Evolutionary conservation across 108 stramenopile species (phyloP), one percentile per base, ranked within the genome.

Genomic region (Conticribra weissflogii): DNA sequence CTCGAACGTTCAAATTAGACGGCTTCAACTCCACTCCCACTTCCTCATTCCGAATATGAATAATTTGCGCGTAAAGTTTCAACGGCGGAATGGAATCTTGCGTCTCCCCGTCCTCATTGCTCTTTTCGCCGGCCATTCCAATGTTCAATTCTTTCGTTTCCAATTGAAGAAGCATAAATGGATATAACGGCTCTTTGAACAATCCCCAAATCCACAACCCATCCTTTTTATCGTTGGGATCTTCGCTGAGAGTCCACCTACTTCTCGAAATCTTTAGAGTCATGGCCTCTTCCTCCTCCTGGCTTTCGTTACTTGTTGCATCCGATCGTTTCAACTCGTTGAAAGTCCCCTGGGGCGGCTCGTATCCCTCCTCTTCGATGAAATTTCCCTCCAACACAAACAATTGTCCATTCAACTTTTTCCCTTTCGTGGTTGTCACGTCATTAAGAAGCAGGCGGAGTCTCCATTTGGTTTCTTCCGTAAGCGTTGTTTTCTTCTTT

Each of bases 171-270:
- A 96, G 51, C 63, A 96, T 71, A 48, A 87, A 96, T 3, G 96
- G 96, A 63, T 96, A 96, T 32, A 96, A 76, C 0, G 96, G 96
- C 31, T 96, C 94, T 45, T 88, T 82, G 68, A 95, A 95, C 23
- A 96, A 66, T 0, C 96, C 96, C 96, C 96, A 96, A 48, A 95
- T 67, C 96, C 94, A 96, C 12, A 96, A 64, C 8, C 92, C 89
- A 78, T 93, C 94, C 58, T 88, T 92, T 41, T 85, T 74, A 71
- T 93, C 93, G 25, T 90, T 81, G 1, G 93, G 93, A 63, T 93
- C 94, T 82, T 96, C 96, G 7, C 89, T 88, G 3, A 94, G 71
- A 27, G 67, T 71, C 93, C 93, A 94, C 45, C 87, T 69, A 60
- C 86, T 83, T 0, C 61, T 78, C 27, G 22, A 41, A 45, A 93